Evolutionary conservation across 345 rosid genomes (phyloP), one percentile per base, ranked within the genome.

Genomic region (Moricandia arvensis): DNA sequence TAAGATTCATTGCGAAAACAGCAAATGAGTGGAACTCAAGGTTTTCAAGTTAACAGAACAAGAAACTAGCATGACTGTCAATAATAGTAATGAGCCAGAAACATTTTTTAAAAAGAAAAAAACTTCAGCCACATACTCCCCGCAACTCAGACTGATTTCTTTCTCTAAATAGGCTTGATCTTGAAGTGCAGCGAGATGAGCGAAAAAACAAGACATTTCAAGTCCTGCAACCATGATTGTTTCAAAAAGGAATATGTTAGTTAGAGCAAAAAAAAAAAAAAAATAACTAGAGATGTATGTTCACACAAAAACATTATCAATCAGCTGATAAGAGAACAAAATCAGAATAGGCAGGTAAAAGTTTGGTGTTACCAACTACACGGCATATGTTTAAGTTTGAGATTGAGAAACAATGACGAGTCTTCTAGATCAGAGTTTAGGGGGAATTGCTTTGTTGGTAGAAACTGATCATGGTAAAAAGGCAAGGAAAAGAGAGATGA

Each of bases 141-240:
- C 34, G 37, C 29, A 66, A 51, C 31, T n/a, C 63, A n/a, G 60
- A 29, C 16, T 37, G 62, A 21, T 73, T 38, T 62, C 24, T 43
- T 45, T 47, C 76, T 68, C 71, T 81, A 96, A 34, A 96, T 93
- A 68, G 99, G 99, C 89, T 96, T 96, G 90, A 96, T 96, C 87
- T 96, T 96, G 89, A 93, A 96, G 83, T 96, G 98, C 63, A 93
- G 98, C 8, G 99, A 93, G 84, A 96, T 96, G 79, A 96, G 99
- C 0, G 99, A 95, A 87, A 95, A 95, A 13, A 95, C 99, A 62
- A 89, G 91, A 83, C 99, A 95, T 79, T 95, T 95, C 90, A 95
- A 83, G 84, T 95, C 99, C 99, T 95, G 94, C 93, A 86, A 80
- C 43, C 74, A 79, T 65, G 69, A 18, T 68, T 74, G 54, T 17